Evolutionary conservation across 768 basidiomycete species (phyloP).

Genomic region (Boletellus sp.): DNA sequence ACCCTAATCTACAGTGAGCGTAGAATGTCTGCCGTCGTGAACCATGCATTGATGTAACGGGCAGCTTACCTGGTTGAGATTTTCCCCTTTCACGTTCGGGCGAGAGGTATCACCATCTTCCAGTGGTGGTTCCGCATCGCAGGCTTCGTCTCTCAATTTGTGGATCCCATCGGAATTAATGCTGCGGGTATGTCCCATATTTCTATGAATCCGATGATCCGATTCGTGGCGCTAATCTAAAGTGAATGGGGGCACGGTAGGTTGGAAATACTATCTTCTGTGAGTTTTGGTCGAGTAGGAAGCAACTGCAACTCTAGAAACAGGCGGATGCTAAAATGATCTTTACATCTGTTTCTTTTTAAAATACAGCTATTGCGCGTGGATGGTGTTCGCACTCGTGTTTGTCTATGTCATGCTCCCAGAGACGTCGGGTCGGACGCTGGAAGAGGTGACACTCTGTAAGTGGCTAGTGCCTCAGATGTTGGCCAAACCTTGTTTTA

Average conservation of each 20-base stretch:
- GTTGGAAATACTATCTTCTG: constrained; percentile 15
- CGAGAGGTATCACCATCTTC: constrained; percentile 58
- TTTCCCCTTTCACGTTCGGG: constrained; percentile 59
- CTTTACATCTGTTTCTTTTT: too few relatives aligned
- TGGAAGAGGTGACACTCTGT: constrained; percentile 20
- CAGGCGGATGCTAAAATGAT: too few relatives aligned
- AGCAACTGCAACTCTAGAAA: too few relatives aligned
- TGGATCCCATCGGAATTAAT: constrained; percentile 4
- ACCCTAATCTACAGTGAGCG: constrained; percentile 6
- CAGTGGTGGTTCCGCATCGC: constrained; percentile 51
- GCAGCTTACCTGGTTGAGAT: constrained; percentile 62
- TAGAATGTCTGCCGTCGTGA: neutral
- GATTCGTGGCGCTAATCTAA: neutral
- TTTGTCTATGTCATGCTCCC: constrained; percentile 19
- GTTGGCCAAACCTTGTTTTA: constrained; percentile 25
- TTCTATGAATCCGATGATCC: too few relatives aligned
- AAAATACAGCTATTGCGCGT: constrained; percentile 21
- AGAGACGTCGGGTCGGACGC: constrained; percentile 17
- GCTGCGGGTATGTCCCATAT: neutral
- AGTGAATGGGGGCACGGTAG: neutral
- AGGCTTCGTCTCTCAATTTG: constrained; percentile 1
- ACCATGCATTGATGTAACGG: too few relatives aligned
- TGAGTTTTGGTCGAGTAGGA: too few relatives aligned
- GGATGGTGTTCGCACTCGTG: constrained; percentile 13
- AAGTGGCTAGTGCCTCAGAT: neutral